These are phyloP conservation scores for Boletus coccyginus DNA, from an alignment of 768 basidiomycete genomes.

Conservation along the genomic window DNA sequence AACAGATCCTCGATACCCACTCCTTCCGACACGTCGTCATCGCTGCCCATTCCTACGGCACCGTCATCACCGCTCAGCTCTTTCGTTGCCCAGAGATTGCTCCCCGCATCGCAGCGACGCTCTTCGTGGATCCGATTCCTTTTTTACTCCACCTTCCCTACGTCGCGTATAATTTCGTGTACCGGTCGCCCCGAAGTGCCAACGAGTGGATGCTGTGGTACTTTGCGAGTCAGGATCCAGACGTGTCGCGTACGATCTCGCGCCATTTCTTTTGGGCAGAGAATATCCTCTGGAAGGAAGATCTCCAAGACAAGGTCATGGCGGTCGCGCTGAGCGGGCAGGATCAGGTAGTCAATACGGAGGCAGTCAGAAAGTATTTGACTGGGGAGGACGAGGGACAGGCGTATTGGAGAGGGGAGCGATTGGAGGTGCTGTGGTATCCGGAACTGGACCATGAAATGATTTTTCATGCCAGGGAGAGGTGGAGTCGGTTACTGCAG, in stretches of 20 bases:
- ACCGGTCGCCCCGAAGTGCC: conserved; percentile 48
- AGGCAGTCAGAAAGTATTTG: conserved; percentile 38
- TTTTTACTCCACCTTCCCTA: conserved; percentile 59
- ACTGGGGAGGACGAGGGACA: conserved; percentile 29
- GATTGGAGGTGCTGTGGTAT: conserved; percentile 40
- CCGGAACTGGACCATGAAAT: conserved; percentile 40
- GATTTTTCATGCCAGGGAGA: conserved; percentile 34
- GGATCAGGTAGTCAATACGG: conserved; percentile 44
- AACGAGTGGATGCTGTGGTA: conserved; percentile 71
- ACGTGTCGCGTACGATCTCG: conserved; percentile 55
- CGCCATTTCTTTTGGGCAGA: conserved; percentile 69
- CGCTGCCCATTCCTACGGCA: conserved; percentile 62
- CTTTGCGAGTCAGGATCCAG: conserved; percentile 61
- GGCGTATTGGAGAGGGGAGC: conserved; percentile 28
- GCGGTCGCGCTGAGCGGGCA: conserved; percentile 38
- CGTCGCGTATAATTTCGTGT: conserved; percentile 67
- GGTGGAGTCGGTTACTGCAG: conserved; percentile 29
- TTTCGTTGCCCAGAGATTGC: conserved; percentile 36
- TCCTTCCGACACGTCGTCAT: conserved; percentile 41
- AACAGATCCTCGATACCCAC: conserved; percentile 44
- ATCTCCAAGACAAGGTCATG: conserved; percentile 35
- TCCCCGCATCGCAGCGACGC: conserved; percentile 38
- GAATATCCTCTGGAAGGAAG: conserved; percentile 58
- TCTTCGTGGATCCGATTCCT: conserved; percentile 66
- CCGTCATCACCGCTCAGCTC: conserved; percentile 53